A percentile compares a stretch with the other conserved stretches of the same genome.
These are phyloP conservation scores for Areca catechu DNA, from an alignment of 176 grass and related monocot species.

Conservation along the genomic window DNA sequence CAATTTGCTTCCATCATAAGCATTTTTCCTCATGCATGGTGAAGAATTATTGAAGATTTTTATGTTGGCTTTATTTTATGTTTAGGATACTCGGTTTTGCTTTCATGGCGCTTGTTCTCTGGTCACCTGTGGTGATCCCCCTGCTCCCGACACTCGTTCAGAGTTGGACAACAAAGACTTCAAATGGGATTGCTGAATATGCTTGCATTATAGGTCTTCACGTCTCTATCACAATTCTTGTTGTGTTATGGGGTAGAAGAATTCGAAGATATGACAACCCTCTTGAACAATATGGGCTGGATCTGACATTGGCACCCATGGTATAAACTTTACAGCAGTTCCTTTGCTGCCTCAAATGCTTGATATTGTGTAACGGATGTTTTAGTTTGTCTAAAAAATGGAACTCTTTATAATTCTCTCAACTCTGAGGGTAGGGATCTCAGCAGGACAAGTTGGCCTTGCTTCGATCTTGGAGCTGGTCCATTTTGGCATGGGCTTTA, in stretches of 20 bases:
- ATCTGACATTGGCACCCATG: constrained; percentile 45
- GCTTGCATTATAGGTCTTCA: constrained; percentile 69
- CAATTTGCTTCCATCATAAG: no score
- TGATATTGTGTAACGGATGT: no score
- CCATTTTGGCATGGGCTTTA: no score
- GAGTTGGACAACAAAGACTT: constrained; percentile 63
- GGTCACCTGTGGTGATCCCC: constrained; percentile 91
- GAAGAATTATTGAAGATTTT: no score
- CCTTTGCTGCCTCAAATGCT: constrained; percentile 7
- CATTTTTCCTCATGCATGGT: no score
- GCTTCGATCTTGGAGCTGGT: no score
- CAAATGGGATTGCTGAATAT: constrained; percentile 59
- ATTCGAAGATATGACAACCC: constrained; percentile 78
- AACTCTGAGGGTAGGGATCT: no score
- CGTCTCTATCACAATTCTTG: constrained; percentile 62
- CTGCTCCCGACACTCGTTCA: constrained; percentile 75
- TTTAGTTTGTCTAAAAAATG: no score
- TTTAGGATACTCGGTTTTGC: constrained; percentile 65
- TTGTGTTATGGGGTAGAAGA: constrained; percentile 91
- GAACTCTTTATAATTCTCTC: no score
- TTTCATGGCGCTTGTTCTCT: constrained; percentile 76
- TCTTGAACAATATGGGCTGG: constrained; percentile 74
- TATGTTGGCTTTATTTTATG: not conserved
- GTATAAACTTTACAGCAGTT: constrained; percentile 31
- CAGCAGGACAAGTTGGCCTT: no score